Evolutionary conservation across 495 filamentous ascomycete genomes (phyloP).

Genomic region (Tuber calosporum): DNA sequence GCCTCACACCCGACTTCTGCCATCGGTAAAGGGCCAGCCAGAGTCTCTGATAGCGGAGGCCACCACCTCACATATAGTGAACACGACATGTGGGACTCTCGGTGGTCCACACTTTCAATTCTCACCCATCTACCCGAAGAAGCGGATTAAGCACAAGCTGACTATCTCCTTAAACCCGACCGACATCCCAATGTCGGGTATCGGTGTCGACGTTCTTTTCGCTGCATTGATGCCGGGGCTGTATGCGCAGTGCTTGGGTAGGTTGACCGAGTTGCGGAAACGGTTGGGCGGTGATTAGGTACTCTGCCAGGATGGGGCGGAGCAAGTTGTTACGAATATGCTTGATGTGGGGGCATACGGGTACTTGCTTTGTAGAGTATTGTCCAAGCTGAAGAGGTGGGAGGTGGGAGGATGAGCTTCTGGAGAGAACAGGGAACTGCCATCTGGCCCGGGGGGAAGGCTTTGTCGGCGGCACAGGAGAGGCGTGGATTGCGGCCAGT

Average conservation of each 20-base stretch:
- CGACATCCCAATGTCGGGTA: slow-evolving; percentile 59
- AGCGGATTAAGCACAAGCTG: background rate
- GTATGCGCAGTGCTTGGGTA: slow-evolving; percentile 64
- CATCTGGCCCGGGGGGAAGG: background rate
- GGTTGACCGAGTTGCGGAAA: slow-evolving; percentile 73
- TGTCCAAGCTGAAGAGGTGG: slow-evolving; percentile 70
- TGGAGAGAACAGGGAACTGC: background rate
- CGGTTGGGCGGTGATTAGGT: slow-evolving; percentile 75
- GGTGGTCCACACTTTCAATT: background rate
- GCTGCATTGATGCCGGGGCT: slow-evolving; percentile 70
- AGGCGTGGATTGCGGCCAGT: background rate
- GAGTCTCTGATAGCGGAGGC: too few species aligned
- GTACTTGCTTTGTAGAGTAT: slow-evolving; percentile 73
- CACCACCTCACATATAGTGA: background rate
- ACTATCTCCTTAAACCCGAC: background rate
- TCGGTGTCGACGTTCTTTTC: slow-evolving; percentile 69
- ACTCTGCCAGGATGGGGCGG: slow-evolving; percentile 48
- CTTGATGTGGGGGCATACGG: slow-evolving; percentile 77
- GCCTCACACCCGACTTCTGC: too few species aligned
- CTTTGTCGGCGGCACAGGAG: too few species aligned
- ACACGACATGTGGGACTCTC: background rate
- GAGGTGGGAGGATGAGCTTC: slow-evolving; percentile 46
- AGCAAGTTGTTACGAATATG: slow-evolving; percentile 53
- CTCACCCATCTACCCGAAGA: background rate
- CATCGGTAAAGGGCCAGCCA: too few species aligned